Conservation (phyloP, 345 rosid species). For the Syzygium jambos region DNA sequence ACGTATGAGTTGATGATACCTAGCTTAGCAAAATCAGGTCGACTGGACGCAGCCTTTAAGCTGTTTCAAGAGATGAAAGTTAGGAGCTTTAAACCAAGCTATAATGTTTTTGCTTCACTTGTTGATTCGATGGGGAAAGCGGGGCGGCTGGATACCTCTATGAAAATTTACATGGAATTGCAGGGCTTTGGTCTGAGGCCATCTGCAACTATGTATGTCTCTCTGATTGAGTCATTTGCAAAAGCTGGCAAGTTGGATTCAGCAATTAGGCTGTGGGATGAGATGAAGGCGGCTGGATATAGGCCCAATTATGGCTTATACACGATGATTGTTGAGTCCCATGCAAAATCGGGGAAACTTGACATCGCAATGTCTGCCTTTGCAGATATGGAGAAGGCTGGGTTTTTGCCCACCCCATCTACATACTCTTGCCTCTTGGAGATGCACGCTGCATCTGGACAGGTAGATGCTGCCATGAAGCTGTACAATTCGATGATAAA, state of each 20-base stretch:
- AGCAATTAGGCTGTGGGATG: conserved; percentile 87
- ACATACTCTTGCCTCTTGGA: conserved; percentile 90
- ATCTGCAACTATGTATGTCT: conserved; percentile 75
- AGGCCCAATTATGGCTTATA: conserved; percentile 88
- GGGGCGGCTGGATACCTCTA: conserved; percentile 83
- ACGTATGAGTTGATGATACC: conserved; percentile 91
- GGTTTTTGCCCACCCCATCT: conserved; percentile 86
- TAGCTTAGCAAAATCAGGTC: conserved; percentile 90
- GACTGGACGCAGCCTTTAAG: conserved; percentile 86
- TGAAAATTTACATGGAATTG: conserved; percentile 87
- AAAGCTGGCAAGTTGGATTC: conserved; percentile 93
- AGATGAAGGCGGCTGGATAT: conserved; percentile 75
- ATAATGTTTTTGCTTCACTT: conserved; percentile 59
- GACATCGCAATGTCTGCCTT: conserved; percentile 81
- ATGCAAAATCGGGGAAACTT: conserved; percentile 96
- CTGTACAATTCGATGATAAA: conserved; percentile 90
- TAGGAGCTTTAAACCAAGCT: conserved; percentile 57
- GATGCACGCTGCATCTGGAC: conserved; percentile 90
- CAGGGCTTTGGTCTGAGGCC: conserved; percentile 69
- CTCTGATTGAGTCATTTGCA: conserved; percentile 77
- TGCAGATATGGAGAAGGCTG: conserved; percentile 89
- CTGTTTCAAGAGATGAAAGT: conserved; percentile 92
- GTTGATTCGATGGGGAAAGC: conserved; percentile 99
- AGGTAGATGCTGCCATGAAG: conserved; percentile 91
- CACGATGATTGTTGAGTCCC: conserved; percentile 81